Percentiles rank a stretch among this genome's conserved stretches.
phyloP scores from a whole-genome alignment of 2,329 filamentous ascomycete genomes.

The Hymenoscyphus fraxineus region DNA sequence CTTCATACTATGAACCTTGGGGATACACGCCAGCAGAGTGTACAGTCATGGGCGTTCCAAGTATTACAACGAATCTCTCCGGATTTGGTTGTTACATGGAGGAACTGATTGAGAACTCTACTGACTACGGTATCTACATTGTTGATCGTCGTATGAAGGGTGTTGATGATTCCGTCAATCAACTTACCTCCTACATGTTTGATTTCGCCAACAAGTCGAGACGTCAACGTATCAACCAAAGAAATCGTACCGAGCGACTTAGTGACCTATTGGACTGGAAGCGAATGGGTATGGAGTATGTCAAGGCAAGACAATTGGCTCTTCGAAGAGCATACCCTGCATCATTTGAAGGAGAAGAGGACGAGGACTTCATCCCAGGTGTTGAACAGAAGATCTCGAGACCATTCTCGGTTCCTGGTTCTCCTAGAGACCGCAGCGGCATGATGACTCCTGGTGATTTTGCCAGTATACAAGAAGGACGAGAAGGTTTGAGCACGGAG shows the following conservation, averaged over 20 bases:
- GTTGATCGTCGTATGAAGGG: constrained; percentile 94
- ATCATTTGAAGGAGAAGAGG: constrained; percentile 75
- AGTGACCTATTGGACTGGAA: constrained; percentile 98
- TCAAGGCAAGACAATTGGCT: constrained; percentile 92
- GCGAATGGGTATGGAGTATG: constrained; percentile 98
- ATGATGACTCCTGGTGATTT: constrained; percentile 99
- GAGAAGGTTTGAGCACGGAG: constrained; percentile 89
- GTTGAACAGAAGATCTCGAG: constrained; percentile 94
- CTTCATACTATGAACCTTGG: constrained; percentile 99
- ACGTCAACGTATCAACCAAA: constrained; percentile 96
- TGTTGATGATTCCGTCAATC: constrained; percentile 95
- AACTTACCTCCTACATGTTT: constrained; percentile 87
- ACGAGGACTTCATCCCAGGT: constrained; percentile 86
- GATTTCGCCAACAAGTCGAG: constrained; percentile 92
- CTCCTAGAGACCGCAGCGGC: constrained; percentile 81
- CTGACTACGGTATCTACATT: constrained; percentile 98
- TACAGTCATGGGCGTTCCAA: constrained; percentile 97
- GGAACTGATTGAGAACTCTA: constrained; percentile 95
- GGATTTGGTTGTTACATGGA: constrained; percentile 99
- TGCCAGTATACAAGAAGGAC: constrained; percentile 89
- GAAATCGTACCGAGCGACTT: constrained; percentile 91
- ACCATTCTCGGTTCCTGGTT: constrained; percentile 90
- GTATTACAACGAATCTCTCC: constrained; percentile 95
- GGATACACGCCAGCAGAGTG: constrained; percentile 98
- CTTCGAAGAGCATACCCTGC: constrained; percentile 85